These are phyloP conservation scores for Eucalyptus victrix DNA, from an alignment of 345 rosid species.

Conservation along the genomic window DNA sequence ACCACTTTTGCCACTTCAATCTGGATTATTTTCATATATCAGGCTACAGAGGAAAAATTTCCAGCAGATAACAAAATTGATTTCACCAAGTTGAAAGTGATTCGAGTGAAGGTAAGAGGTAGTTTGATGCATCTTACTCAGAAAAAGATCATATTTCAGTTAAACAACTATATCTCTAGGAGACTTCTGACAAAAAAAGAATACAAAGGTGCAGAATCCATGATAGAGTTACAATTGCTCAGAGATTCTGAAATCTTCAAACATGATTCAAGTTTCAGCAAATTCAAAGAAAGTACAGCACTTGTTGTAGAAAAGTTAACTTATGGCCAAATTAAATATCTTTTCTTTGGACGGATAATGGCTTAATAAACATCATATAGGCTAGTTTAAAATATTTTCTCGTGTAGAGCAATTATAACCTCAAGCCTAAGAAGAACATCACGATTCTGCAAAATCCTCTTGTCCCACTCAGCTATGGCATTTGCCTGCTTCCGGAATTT, in stretches of 20 bases:
- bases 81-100: not conserved
- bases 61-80: not conserved
- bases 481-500: constrained; percentile 86
- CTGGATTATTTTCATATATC: constrained; percentile 9
- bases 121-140: not conserved
- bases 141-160: not conserved
- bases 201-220: not conserved
- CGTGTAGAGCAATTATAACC: constrained; percentile 30
- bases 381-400: not conserved
- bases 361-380: not conserved
- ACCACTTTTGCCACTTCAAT: constrained; percentile 98
- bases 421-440: constrained; percentile 97
- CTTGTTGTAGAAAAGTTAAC: not conserved
- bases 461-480: constrained; percentile 98
- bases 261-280: not conserved
- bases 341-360: not conserved
- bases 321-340: not conserved
- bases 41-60: not conserved
- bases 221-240: not conserved
- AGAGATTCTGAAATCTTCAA: not conserved
- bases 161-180: not conserved
- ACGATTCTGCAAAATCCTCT: constrained; percentile 90
- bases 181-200: not conserved
- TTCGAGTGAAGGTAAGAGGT: not conserved
- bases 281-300: not conserved